Conservation (phyloP, 164 flowering plant species). For the Buxus sempervirens region DNA sequence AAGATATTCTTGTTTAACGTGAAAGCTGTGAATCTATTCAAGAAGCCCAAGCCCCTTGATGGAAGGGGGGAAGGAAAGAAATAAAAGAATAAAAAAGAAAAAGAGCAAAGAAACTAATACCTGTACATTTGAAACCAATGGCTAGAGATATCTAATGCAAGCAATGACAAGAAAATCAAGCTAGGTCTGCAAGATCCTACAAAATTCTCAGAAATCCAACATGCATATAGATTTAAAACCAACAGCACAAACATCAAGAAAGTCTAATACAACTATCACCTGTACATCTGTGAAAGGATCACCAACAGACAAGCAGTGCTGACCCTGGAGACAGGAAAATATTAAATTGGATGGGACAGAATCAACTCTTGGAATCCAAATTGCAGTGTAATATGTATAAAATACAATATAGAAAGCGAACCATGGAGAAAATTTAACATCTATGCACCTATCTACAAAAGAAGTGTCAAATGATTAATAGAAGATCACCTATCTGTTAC, state of each 20-base stretch:
- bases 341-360: neutral
- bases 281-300: slow-evolving; percentile 80
- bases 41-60: too few species aligned
- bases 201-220: neutral
- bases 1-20: neutral
- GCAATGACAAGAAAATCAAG: slow-evolving; percentile 67
- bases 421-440: neutral
- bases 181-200: slow-evolving; percentile 58
- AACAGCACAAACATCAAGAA: slow-evolving; percentile 8
- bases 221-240: neutral
- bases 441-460: neutral
- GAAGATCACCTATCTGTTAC: slow-evolving; percentile 80
- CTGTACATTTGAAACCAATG: slow-evolving; percentile 99
- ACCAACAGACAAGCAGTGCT: slow-evolving; percentile 94
- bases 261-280: slow-evolving; percentile 29
- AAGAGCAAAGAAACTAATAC: slow-evolving; percentile 35
- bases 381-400: neutral
- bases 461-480: neutral
- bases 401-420: neutral
- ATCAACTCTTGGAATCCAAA: neutral
- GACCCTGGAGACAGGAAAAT: slow-evolving; percentile 50
- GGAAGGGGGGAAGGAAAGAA: too few species aligned
- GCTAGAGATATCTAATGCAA: slow-evolving; percentile 84
- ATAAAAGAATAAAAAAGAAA: neutral
- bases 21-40: neutral